A percentile compares a stretch with the other conserved stretches of the same genome.
These are phyloP conservation scores for Breviolum minutum DNA, from an alignment of 73 alveolate species.

Conservation along the genomic window DNA sequence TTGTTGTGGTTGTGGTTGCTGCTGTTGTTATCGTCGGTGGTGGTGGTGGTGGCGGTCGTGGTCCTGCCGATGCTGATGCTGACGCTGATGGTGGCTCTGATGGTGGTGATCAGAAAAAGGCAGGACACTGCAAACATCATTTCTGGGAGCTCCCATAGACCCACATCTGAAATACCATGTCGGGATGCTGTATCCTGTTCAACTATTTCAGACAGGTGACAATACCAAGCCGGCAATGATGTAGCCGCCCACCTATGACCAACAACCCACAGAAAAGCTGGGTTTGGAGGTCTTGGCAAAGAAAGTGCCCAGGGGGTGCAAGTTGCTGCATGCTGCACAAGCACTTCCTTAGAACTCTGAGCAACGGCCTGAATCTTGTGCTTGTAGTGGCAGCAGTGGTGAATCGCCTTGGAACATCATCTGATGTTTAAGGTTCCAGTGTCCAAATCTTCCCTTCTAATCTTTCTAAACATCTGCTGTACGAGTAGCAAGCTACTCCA, in stretches of 20 bases:
- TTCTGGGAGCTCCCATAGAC: background rate
- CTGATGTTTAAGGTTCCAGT: background rate
- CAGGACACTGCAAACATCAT: too few species aligned
- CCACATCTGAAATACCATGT: background rate
- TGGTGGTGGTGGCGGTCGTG: too few species aligned
- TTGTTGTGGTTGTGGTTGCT: too few species aligned
- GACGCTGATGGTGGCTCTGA: too few species aligned
- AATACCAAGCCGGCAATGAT: background rate
- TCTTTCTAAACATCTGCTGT: background rate
- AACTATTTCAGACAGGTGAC: background rate
- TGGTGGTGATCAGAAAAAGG: too few species aligned
- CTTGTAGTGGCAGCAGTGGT: slow-evolving; percentile 12
- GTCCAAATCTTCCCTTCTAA: background rate
- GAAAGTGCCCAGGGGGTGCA: background rate
- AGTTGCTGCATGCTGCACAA: background rate
- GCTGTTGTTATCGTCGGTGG: too few species aligned
- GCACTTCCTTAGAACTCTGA: background rate
- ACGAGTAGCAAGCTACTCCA: too few species aligned
- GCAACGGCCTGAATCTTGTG: background rate
- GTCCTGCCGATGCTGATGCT: too few species aligned
- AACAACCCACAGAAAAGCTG: background rate
- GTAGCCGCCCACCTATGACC: slow-evolving; percentile 38
- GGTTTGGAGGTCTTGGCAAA: background rate
- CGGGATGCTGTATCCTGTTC: background rate
- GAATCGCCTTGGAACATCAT: background rate